Conservation (phyloP, 345 rosid genomes). For the Sisymbrium altissimum region DNA sequence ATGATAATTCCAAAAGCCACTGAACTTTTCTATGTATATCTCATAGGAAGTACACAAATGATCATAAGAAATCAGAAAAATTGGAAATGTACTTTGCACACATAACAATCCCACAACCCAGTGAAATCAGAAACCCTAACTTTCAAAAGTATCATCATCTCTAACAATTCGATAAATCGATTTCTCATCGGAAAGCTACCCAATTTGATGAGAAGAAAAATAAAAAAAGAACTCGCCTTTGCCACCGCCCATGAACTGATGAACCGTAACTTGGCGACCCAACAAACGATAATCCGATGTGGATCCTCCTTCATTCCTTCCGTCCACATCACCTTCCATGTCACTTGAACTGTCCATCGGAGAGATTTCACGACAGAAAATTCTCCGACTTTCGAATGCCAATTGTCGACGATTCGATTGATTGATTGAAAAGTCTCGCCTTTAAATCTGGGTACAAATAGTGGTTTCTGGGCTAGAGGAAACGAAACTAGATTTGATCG, state of each 20-base stretch:
- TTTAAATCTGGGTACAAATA: not conserved
- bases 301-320: slow-evolving; percentile 22
- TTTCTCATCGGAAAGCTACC: not conserved
- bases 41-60: not conserved
- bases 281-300: slow-evolving; percentile 35
- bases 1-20: not conserved
- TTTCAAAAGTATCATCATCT: not conserved
- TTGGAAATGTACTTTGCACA: not conserved
- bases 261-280: slow-evolving; percentile 39
- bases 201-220: not conserved
- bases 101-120: not conserved
- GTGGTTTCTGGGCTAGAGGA: not conserved
- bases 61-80: not conserved
- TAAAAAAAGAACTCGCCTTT: slow-evolving; percentile 27
- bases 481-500: slow-evolving; percentile 9
- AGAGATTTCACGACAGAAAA: not conserved
- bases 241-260: slow-evolving; percentile 53
- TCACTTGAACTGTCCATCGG: slow-evolving; percentile 38
- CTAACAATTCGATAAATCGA: no score
- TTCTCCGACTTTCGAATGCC: not conserved
- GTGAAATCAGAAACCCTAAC: slow-evolving; percentile 23
- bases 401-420: not conserved
- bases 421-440: not conserved
- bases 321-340: slow-evolving; percentile 32
- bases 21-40: not conserved